Evolutionary conservation across 2,329 filamentous ascomycete genomes (phyloP).

Genomic region (Geoglossum cookeanum): DNA sequence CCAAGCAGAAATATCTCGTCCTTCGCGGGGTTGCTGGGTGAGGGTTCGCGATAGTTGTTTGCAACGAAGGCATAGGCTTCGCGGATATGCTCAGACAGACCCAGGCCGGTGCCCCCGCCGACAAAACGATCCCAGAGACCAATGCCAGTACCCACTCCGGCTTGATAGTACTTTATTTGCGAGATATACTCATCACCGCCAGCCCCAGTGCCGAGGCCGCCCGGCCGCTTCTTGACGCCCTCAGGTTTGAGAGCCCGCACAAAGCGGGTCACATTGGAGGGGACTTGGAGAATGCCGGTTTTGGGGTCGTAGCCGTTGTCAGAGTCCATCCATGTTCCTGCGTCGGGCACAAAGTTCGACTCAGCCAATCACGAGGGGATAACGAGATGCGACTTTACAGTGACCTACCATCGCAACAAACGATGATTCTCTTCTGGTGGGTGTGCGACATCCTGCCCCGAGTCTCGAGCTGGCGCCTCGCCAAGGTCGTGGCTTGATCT

Average conservation of each 20-base stretch:
- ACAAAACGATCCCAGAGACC: neutral
- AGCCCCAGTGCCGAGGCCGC: conserved; percentile 9
- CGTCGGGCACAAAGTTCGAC: neutral
- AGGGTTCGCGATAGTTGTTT: conserved; percentile 27
- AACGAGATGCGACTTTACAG: neutral
- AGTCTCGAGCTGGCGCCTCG: too few relatives aligned
- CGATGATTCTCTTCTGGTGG: conserved; percentile 17
- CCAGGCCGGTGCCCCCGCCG: neutral
- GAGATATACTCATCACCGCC: conserved; percentile 10
- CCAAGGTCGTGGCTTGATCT: too few relatives aligned
- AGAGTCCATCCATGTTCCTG: conserved; percentile 17
- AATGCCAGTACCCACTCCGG: conserved; percentile 19
- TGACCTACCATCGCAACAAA: conserved; percentile 18
- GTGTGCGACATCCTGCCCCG: conserved; percentile 3
- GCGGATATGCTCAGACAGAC: conserved; percentile 11
- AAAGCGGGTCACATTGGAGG: conserved; percentile 23
- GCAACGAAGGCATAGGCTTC: conserved; percentile 26
- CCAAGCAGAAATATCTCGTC: conserved; percentile 31
- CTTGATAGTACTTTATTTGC: conserved; percentile 24
- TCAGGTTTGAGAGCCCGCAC: conserved; percentile 18
- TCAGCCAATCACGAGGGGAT: neutral
- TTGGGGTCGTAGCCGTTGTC: conserved; percentile 13
- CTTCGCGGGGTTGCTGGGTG: conserved; percentile 15
- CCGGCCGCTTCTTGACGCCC: conserved; percentile 10
- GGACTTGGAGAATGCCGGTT: conserved; percentile 8